Evolutionary conservation across 1,284 basidiomycete genomes (phyloP).

Genomic region (Fistulinella cinereoalba): DNA sequence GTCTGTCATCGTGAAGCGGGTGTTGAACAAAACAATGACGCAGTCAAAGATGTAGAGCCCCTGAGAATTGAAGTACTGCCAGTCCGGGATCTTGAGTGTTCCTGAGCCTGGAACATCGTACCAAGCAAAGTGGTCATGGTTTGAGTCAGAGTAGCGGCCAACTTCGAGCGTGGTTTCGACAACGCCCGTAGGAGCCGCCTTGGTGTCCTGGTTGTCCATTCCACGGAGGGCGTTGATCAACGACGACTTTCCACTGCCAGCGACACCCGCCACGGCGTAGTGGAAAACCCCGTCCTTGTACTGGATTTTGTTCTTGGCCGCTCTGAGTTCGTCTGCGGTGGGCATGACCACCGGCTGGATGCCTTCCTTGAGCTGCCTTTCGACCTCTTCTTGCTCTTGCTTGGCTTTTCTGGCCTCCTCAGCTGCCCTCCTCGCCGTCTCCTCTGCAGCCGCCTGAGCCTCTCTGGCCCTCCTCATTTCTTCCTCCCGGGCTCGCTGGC

Average conservation of each 20-base stretch:
- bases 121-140: conserved; percentile 29
- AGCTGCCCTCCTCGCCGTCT: conserved; percentile 18
- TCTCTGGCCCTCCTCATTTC: conserved; percentile 17
- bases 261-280: conserved; percentile 33
- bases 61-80: conserved; percentile 39
- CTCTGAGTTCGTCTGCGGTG: conserved; percentile 22
- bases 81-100: conserved; percentile 33
- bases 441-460: conserved; percentile 22
- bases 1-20: conserved; percentile 34
- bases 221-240: conserved; percentile 36
- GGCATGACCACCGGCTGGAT: conserved; percentile 33
- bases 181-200: conserved; percentile 33
- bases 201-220: conserved; percentile 21
- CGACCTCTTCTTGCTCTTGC: conserved; percentile 20
- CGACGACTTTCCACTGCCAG: conserved; percentile 39
- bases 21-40: conserved; percentile 32
- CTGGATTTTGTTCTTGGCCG: conserved; percentile 22
- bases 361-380: conserved; percentile 25
- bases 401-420: conserved; percentile 26
- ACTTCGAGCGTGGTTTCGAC: conserved; percentile 29
- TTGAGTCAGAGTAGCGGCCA: conserved; percentile 30
- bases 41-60: conserved; percentile 38
- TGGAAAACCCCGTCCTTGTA: conserved; percentile 25
- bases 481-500: conserved; percentile 22
- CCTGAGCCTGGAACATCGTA: conserved; percentile 39